A percentile compares a stretch with the other conserved stretches of the same genome.
Evolutionary conservation across 352 stramenopile species (phyloP).

Genomic region (Pythium myriotylum): DNA sequence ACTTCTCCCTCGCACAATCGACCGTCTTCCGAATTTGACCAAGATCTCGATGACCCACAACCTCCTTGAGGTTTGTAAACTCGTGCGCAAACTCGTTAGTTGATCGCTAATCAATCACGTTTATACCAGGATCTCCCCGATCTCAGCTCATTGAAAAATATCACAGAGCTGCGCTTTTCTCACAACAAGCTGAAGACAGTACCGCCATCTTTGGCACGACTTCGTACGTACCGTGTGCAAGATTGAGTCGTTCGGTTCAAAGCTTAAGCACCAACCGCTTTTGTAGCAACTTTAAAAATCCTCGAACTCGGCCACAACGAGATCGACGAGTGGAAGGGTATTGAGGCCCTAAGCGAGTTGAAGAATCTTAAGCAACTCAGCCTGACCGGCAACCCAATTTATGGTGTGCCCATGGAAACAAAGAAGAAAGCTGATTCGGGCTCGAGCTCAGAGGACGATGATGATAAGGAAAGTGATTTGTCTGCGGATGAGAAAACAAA

Average conservation of each 20-base stretch:
- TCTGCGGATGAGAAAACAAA: slow-evolving; percentile 51
- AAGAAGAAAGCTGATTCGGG: slow-evolving; percentile 10
- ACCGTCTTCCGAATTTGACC: slow-evolving; percentile 69
- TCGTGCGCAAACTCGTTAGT: no score
- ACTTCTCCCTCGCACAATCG: slow-evolving; percentile 59
- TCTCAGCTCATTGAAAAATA: slow-evolving; percentile 56
- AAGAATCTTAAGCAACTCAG: slow-evolving; percentile 79
- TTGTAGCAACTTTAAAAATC: slow-evolving; percentile 84
- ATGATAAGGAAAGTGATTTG: slow-evolving; percentile 34
- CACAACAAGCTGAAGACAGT: slow-evolving; percentile 81
- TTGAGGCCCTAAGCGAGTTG: slow-evolving; percentile 63
- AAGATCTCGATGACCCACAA: slow-evolving; percentile 91
- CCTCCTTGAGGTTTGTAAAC: slow-evolving; percentile 44
- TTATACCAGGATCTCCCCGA: slow-evolving; percentile 74
- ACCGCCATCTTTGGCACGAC: slow-evolving; percentile 56
- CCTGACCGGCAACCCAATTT: slow-evolving; percentile 80
- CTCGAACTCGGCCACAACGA: slow-evolving; percentile 82
- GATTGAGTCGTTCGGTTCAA: no score
- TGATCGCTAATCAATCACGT: no score
- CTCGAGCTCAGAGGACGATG: slow-evolving; percentile 19
- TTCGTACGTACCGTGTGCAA: slow-evolving; percentile 67
- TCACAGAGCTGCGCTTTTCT: slow-evolving; percentile 81
- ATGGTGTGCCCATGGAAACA: slow-evolving; percentile 49
- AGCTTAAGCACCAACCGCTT: no score
- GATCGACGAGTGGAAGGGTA: slow-evolving; percentile 78